phyloP scores from a whole-genome alignment of 2,329 filamentous ascomycete genomes.

The Monilinia laxa region DNA sequence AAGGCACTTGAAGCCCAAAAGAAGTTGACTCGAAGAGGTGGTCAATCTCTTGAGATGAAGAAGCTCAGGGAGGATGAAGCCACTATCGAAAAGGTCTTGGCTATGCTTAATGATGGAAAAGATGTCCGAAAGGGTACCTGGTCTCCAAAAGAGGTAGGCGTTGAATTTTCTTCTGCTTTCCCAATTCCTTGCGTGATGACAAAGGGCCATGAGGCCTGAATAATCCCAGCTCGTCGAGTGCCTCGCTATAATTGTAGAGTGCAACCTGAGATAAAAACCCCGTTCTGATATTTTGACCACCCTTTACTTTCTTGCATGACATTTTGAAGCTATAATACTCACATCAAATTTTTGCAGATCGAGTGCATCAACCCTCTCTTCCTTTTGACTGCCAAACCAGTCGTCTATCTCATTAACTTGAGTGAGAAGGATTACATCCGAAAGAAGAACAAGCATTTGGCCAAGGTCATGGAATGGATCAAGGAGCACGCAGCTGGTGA shows the following conservation, averaged over 20 bases:
- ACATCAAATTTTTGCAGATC: slow-evolving; percentile 57
- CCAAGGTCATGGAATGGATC: slow-evolving; percentile 92
- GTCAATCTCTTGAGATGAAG: slow-evolving; percentile 96
- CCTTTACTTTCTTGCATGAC: neutral
- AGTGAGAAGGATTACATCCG: slow-evolving; percentile 96
- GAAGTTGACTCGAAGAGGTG: slow-evolving; percentile 93
- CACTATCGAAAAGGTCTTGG: slow-evolving; percentile 85
- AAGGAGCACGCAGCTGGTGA: slow-evolving; percentile 86
- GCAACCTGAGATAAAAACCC: slow-evolving; percentile 75
- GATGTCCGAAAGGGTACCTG: slow-evolving; percentile 90
- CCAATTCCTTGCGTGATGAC: slow-evolving; percentile 75
- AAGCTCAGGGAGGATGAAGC: slow-evolving; percentile 94
- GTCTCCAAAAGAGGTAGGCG: slow-evolving; percentile 89
- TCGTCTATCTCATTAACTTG: slow-evolving; percentile 95
- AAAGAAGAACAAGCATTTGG: slow-evolving; percentile 99
- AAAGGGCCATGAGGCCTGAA: slow-evolving; percentile 91
- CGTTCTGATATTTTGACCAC: slow-evolving; percentile 38
- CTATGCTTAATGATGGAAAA: slow-evolving; percentile 81
- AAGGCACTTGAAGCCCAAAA: slow-evolving; percentile 88
- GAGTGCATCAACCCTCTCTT: slow-evolving; percentile 97
- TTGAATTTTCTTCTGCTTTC: slow-evolving; percentile 34
- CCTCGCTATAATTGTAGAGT: slow-evolving; percentile 75
- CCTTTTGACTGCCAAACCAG: slow-evolving; percentile 92
- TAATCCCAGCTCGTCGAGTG: slow-evolving; percentile 99
- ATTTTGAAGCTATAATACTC: slow-evolving; percentile 27